phyloP scores from a whole-genome alignment of 176 grass and related monocot species.

The Aegilops tauschii region DNA sequence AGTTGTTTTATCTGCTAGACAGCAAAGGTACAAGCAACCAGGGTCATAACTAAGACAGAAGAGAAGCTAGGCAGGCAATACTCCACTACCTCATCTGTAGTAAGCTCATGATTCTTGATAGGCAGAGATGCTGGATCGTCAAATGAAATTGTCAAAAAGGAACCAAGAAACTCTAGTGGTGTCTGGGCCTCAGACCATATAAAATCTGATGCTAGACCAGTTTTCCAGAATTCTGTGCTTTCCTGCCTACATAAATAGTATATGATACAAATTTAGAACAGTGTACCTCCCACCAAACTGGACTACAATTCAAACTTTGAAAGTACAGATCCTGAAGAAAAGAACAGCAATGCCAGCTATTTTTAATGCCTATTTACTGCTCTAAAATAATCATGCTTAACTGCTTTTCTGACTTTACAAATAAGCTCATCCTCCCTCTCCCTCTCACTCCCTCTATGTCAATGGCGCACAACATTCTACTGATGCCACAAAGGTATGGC shows the following conservation, averaged over 20 bases:
- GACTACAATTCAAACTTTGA: no score
- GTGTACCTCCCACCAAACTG: no score
- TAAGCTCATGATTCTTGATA: slow-evolving; percentile 80
- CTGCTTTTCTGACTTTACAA: no score
- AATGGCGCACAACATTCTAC: no score
- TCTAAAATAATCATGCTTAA: no score
- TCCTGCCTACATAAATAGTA: slow-evolving; percentile 55
- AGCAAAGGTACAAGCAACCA: neutral
- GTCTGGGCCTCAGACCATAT: slow-evolving; percentile 65
- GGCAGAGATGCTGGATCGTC: slow-evolving; percentile 59
- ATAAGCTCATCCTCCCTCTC: no score
- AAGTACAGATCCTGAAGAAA: no score
- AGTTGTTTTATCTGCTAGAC: slow-evolving; percentile 59
- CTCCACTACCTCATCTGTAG: slow-evolving; percentile 63
- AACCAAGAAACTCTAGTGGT: slow-evolving; percentile 81
- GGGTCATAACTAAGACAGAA: neutral
- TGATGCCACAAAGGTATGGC: no score
- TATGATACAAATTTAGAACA: neutral
- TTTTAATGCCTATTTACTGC: no score
- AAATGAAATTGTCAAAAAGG: slow-evolving; percentile 69
- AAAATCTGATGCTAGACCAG: slow-evolving; percentile 69
- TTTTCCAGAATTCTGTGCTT: slow-evolving; percentile 68
- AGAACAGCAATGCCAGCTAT: no score
- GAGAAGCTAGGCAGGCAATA: slow-evolving; percentile 3
- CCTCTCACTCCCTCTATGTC: no score